Evolutionary conservation across 1,284 basidiomycete species (phyloP), one percentile per base, ranked within the genome.

Genomic region (Sporisorium exsertum): DNA sequence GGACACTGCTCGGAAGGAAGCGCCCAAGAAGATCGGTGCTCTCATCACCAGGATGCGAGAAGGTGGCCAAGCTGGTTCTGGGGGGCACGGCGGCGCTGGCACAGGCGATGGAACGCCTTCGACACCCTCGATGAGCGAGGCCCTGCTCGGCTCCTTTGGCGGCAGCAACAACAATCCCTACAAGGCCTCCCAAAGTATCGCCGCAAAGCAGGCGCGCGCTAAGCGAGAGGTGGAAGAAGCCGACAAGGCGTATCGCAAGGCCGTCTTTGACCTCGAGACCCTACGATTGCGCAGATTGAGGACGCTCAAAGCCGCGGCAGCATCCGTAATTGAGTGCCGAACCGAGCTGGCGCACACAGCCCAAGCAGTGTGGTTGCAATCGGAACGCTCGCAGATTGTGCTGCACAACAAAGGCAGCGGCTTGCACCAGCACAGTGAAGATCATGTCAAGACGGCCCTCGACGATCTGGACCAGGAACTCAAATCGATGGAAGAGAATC

Each of bases 241-340:
- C 91, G 95, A 98, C 86, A 93, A 92, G 84, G 94, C 95, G 69
- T 99, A 98, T 81, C 90, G 96, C 33, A 92, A 92, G 75, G 94
- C 91, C 37, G 91, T 99, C 32, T 93, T 97, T 86, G 94, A 94
- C 90, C 87, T 96, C 26, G 96, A 99, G 87, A 97, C 96, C 0
- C 88, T 98, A 24, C 79, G 81, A 10, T 87, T 97, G 33, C 89
- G 92, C 45, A 88, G 93, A 68, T 90, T 91, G 20, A 95, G 94
- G 87, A 93, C 92, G 42, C 87, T 96, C 45, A 91, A 92, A 78
- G 91, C 91, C 40, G 94, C 93, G 5, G 92, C 92, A 77, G 92
- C 90, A 90, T 95, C 93, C 79, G 85, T 95, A 59, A 91, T 94
- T 82, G 89, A 89, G 72, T 94, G 96, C 83, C 88, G 92, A 22